phyloP scores from a whole-genome alignment of 2,329 filamentous ascomycete species.

The Corynespora cassiicola region DNA sequence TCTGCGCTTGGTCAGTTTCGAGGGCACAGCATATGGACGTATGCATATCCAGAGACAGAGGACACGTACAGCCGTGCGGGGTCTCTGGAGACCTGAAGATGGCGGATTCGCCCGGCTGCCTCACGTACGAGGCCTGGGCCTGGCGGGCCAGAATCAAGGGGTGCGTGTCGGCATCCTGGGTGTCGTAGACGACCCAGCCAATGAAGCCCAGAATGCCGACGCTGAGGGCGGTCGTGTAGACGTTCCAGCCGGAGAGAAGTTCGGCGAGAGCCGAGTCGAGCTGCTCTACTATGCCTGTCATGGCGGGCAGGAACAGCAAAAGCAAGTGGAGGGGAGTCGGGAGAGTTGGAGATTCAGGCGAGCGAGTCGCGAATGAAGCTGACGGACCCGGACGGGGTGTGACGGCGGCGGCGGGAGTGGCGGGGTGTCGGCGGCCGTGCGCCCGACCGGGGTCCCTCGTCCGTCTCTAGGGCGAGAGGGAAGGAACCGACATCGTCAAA shows the following conservation, averaged over 20 bases:
- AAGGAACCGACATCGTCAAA: constrained; percentile 8
- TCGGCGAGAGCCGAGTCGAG: constrained; percentile 75
- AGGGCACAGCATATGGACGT: no score
- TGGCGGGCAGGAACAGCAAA: constrained; percentile 22
- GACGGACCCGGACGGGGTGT: constrained; percentile 7
- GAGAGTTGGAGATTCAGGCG: neutral
- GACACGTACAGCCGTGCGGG: constrained; percentile 72
- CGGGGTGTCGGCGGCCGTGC: neutral
- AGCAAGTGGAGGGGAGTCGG: neutral
- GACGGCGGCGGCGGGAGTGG: constrained; percentile 4
- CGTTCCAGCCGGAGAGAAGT: constrained; percentile 80
- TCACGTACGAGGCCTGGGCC: constrained; percentile 76
- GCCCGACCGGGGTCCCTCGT: constrained; percentile 2
- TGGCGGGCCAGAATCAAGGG: constrained; percentile 90
- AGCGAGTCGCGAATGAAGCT: neutral
- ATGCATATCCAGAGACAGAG: neutral
- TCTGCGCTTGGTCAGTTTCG: constrained; percentile 36
- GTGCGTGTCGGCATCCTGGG: constrained; percentile 86
- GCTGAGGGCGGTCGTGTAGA: constrained; percentile 76
- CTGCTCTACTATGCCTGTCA: constrained; percentile 63
- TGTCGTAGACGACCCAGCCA: constrained; percentile 72
- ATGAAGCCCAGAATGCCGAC: constrained; percentile 71
- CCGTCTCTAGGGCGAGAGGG: no score
- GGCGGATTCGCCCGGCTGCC: constrained; percentile 84
- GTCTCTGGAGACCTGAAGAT: constrained; percentile 83